Conservation (phyloP, 495 filamentous ascomycete species). For the Cercophora scortea region DNA sequence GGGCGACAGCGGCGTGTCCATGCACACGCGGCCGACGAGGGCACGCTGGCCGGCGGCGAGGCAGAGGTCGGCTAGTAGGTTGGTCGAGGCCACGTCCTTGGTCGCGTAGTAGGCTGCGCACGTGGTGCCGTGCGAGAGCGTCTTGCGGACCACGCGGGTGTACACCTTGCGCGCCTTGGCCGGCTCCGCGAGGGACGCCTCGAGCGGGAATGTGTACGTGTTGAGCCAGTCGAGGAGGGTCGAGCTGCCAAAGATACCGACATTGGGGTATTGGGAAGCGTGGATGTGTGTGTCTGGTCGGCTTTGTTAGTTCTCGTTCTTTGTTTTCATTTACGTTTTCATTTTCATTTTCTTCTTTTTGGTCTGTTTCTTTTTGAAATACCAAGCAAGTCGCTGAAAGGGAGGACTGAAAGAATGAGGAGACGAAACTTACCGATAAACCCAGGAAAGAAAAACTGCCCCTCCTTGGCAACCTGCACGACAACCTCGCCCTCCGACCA, state of each 20-base stretch:
- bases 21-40: slow-evolving; percentile 84
- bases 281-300: slow-evolving; percentile 82
- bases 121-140: slow-evolving; percentile 83
- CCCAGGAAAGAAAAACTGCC: slow-evolving; percentile 85
- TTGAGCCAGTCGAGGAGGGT: slow-evolving; percentile 88
- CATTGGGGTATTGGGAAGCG: slow-evolving; percentile 88
- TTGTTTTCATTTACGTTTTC: too few relatives aligned
- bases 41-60: slow-evolving; percentile 72
- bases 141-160: slow-evolving; percentile 62
- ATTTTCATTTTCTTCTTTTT: too few relatives aligned
- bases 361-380: too few relatives aligned
- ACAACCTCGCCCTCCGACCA: slow-evolving; percentile 32
- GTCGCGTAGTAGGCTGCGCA: slow-evolving; percentile 90
- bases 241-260: slow-evolving; percentile 81
- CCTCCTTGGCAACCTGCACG: slow-evolving; percentile 19
- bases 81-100: slow-evolving; percentile 70
- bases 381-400: neutral
- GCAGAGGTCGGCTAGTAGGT: slow-evolving; percentile 79
- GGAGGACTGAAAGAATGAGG: neutral
- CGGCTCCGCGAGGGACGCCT: slow-evolving; percentile 55
- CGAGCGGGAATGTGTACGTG: slow-evolving; percentile 92
- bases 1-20: slow-evolving; percentile 65
- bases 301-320: neutral
- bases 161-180: slow-evolving; percentile 55
- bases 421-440: slow-evolving; percentile 62